phyloP scores from a whole-genome alignment of 1,284 basidiomycete species.

The Cutaneotrichosporon arboriforme region DNA sequence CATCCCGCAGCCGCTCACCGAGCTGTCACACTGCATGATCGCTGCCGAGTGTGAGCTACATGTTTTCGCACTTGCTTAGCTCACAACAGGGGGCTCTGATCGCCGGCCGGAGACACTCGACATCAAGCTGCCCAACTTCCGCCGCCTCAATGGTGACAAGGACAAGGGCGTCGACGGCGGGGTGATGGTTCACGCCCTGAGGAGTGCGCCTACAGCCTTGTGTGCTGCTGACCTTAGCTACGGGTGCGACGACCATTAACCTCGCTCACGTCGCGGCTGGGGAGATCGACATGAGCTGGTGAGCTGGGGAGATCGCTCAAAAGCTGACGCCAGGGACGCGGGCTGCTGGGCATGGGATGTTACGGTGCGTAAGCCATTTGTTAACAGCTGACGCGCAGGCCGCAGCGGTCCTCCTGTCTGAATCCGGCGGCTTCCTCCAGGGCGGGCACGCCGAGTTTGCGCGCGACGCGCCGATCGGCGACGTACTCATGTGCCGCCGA shows the following conservation, averaged over 20 bases:
- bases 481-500: constrained; percentile 71
- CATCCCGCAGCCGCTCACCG: constrained; percentile 62
- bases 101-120: constrained; percentile 57
- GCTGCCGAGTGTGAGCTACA: constrained; percentile 67
- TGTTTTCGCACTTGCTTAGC: constrained; percentile 7
- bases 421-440: constrained; percentile 73
- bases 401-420: constrained; percentile 82
- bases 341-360: constrained; percentile 68
- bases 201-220: constrained; percentile 48
- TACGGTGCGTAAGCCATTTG: constrained; percentile 52
- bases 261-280: constrained; percentile 77
- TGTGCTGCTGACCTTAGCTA: constrained; percentile 21
- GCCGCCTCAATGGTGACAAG: constrained; percentile 69
- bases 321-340: constrained; percentile 47
- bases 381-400: constrained; percentile 52
- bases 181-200: constrained; percentile 76
- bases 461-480: constrained; percentile 55
- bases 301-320: constrained; percentile 14
- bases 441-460: constrained; percentile 56
- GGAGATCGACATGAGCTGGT: constrained; percentile 68
- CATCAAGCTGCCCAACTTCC: constrained; percentile 65
- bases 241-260: constrained; percentile 79
- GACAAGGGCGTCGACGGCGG: constrained; percentile 64
- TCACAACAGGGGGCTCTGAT: constrained; percentile 67
- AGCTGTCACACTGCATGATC: constrained; percentile 72